phyloP scores from a whole-genome alignment of 331 rosid species.

The Stylosanthes scabra region DNA sequence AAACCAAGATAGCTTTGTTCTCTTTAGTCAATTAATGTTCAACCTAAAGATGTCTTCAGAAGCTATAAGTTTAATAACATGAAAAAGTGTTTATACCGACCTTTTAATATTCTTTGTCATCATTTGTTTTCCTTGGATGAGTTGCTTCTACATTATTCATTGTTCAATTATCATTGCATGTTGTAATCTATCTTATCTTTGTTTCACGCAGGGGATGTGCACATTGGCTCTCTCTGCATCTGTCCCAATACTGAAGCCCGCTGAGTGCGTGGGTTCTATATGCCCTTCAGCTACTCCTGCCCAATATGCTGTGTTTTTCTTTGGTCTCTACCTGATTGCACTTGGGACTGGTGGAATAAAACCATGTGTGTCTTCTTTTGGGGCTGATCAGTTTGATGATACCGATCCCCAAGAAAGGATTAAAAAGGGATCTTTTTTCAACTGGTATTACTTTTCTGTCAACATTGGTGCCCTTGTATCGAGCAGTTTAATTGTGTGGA shows the following conservation, averaged over 20 bases:
- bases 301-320: slow-evolving; percentile 81
- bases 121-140: slow-evolving; percentile 13
- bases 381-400: slow-evolving; percentile 99
- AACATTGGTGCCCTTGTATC: slow-evolving; percentile 92
- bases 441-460: slow-evolving; percentile 95
- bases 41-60: slow-evolving; percentile 17
- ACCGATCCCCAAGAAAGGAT: slow-evolving; percentile 85
- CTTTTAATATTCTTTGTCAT: slow-evolving; percentile 25
- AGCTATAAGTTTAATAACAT: neutral
- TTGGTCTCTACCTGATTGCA: slow-evolving; percentile 95
- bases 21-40: slow-evolving; percentile 17
- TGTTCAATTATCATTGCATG: slow-evolving; percentile 24
- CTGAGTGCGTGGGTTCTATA: slow-evolving; percentile 59
- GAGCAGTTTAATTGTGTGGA: slow-evolving; percentile 78
- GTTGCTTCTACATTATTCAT: slow-evolving; percentile 21
- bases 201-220: slow-evolving; percentile 84
- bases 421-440: slow-evolving; percentile 95
- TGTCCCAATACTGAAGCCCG: slow-evolving; percentile 69
- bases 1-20: slow-evolving; percentile 4
- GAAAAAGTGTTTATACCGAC: slow-evolving; percentile 29
- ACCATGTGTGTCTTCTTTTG: slow-evolving; percentile 94
- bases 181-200: slow-evolving; percentile 28
- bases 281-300: slow-evolving; percentile 87
- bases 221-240: slow-evolving; percentile 92
- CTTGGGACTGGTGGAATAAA: slow-evolving; percentile 97